Evolutionary conservation across 2,329 filamentous ascomycete species (phyloP).

Genomic region (Rhexocercosporidium sp.): DNA sequence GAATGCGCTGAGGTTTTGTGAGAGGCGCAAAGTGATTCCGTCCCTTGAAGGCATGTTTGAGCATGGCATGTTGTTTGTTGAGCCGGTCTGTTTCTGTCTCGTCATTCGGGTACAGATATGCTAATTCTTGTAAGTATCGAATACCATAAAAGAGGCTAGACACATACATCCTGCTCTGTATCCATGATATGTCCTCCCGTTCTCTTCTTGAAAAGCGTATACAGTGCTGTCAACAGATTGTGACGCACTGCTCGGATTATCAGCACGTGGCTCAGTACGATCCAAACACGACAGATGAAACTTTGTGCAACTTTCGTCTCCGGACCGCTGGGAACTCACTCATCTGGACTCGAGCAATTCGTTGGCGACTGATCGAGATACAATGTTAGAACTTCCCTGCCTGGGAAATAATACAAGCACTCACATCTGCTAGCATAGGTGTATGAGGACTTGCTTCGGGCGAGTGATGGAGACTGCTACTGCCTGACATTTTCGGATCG

Average conservation of each 20-base stretch:
- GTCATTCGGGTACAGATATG: constrained; percentile 51
- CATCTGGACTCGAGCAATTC: constrained; percentile 26
- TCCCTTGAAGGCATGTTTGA: constrained; percentile 44
- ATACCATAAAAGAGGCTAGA: too few relatives aligned
- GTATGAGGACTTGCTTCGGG: constrained; percentile 10
- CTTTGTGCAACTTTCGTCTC: constrained; percentile 31
- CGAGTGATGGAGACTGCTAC: not conserved
- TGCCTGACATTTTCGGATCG: not conserved
- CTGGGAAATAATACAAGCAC: constrained; percentile 6
- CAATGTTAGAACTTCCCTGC: constrained; percentile 16
- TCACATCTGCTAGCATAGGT: constrained; percentile 35
- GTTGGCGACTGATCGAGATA: constrained; percentile 22
- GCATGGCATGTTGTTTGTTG: constrained; percentile 54
- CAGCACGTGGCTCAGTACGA: constrained; percentile 12
- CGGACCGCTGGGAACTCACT: constrained; percentile 30
- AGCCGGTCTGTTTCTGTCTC: constrained; percentile 54
- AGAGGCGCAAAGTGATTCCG: constrained; percentile 51
- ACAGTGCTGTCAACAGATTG: constrained; percentile 23
- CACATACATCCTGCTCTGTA: constrained; percentile 29
- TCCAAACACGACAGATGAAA: constrained; percentile 10
- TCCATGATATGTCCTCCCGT: constrained; percentile 39
- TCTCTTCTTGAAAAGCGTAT: constrained; percentile 35
- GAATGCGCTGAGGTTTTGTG: constrained; percentile 40
- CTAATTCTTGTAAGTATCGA: constrained; percentile 18
- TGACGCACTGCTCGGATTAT: constrained; percentile 19